phyloP scores from a whole-genome alignment of 2,329 filamentous ascomycete genomes.

The Neopestalotiopsis sp. region DNA sequence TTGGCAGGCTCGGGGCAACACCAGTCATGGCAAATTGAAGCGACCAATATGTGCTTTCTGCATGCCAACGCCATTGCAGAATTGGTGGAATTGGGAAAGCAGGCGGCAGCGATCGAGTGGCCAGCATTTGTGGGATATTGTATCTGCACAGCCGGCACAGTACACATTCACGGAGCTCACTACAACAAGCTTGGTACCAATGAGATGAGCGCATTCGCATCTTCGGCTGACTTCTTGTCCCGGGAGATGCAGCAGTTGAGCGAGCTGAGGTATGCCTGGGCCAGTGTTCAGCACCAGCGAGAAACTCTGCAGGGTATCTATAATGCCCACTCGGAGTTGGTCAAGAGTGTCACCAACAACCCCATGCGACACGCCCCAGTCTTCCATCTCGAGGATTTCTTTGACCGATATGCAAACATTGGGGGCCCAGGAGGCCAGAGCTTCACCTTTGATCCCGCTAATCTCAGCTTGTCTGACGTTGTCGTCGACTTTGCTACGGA shows the following conservation, averaged over 20 bases:
- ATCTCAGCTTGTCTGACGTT: slow-evolving; percentile 73
- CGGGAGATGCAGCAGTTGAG: slow-evolving; percentile 80
- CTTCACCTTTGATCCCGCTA: slow-evolving; percentile 73
- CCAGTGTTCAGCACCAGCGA: slow-evolving; percentile 78
- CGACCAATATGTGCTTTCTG: slow-evolving; percentile 83
- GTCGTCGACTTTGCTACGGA: slow-evolving; percentile 65
- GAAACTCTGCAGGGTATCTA: slow-evolving; percentile 81
- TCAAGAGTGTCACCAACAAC: slow-evolving; percentile 71
- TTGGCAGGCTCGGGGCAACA: slow-evolving; percentile 81
- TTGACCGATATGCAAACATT: slow-evolving; percentile 74
- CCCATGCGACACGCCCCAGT: slow-evolving; percentile 77
- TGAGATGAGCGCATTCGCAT: slow-evolving; percentile 67
- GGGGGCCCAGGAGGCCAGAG: slow-evolving; percentile 62
- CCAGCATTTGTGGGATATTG: slow-evolving; percentile 87
- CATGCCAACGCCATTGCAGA: slow-evolving; percentile 89
- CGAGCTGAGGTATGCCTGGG: slow-evolving; percentile 77
- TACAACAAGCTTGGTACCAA: slow-evolving; percentile 63
- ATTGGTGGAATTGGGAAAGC: slow-evolving; percentile 78
- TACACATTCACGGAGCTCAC: slow-evolving; percentile 85
- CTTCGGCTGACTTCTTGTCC: slow-evolving; percentile 71
- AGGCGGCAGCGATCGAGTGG: slow-evolving; percentile 79
- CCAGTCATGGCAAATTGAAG: slow-evolving; percentile 91
- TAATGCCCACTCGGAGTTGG: slow-evolving; percentile 79
- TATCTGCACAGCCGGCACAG: slow-evolving; percentile 83
- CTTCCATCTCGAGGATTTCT: slow-evolving; percentile 87